phyloP scores from a whole-genome alignment of 208 protist species.

The Trichomonas gallinae region DNA sequence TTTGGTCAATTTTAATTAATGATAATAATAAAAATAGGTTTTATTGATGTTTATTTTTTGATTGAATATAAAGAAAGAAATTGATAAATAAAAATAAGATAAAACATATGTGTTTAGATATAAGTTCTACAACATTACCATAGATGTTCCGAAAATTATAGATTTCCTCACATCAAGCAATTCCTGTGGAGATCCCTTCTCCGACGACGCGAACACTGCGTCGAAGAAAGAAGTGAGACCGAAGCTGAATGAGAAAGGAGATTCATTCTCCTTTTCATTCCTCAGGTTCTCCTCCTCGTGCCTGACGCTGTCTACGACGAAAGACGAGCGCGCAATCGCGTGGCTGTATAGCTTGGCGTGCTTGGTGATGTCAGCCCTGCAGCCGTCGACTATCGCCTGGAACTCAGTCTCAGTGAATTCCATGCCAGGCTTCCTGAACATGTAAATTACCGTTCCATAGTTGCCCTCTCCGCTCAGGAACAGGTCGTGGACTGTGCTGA shows the following conservation, averaged over 20 bases:
- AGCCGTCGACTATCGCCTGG: background rate
- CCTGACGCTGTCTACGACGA: background rate
- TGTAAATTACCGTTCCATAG: constrained; percentile 13
- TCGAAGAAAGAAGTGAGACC: background rate
- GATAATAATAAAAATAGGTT: too few relatives aligned
- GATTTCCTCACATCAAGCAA: background rate
- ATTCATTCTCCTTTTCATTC: background rate
- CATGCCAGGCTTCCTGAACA: background rate
- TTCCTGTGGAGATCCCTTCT: background rate
- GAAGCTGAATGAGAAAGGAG: background rate
- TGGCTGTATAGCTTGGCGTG: background rate
- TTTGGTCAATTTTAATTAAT: too few relatives aligned
- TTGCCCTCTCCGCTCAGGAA: background rate
- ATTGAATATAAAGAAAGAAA: too few relatives aligned
- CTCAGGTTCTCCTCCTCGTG: background rate
- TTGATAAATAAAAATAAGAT: background rate
- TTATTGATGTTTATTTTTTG: too few relatives aligned
- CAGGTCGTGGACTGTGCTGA: background rate
- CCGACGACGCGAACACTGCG: background rate
- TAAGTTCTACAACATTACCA: background rate
- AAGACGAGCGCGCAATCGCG: background rate
- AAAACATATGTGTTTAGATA: background rate
- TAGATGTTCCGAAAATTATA: background rate
- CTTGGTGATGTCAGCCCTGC: background rate
- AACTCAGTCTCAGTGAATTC: background rate